Percentiles rank a stretch among this genome's conserved stretches.
Evolutionary conservation across 2,329 filamentous ascomycete genomes (phyloP).

Genomic region (Penicillium sp.): DNA sequence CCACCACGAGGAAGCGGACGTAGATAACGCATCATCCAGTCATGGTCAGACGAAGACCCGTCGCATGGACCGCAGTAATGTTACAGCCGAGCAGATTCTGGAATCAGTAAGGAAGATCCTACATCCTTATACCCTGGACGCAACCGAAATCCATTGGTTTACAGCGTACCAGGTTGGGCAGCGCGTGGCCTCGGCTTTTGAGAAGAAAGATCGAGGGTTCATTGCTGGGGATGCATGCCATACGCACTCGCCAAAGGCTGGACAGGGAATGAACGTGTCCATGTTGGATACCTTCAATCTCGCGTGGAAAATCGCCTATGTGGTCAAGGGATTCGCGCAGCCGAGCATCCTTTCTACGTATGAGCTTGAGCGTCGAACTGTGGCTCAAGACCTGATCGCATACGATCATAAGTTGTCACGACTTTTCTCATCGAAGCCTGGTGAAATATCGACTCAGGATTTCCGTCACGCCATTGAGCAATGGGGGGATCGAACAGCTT

Average conservation of each 20-base stretch:
- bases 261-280: slow-evolving; percentile 38
- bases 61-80: slow-evolving; percentile 32
- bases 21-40: too few relatives aligned
- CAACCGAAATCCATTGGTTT: slow-evolving; percentile 50
- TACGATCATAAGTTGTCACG: too few relatives aligned
- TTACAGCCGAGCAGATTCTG: slow-evolving; percentile 68
- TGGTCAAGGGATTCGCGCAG: slow-evolving; percentile 26
- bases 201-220: slow-evolving; percentile 46
- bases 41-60: slow-evolving; percentile 28
- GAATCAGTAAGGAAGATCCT: slow-evolving; percentile 47
- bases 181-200: slow-evolving; percentile 46
- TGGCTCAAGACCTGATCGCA: slow-evolving; percentile 35
- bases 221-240: slow-evolving; percentile 50
- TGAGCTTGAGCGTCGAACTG: slow-evolving; percentile 32
- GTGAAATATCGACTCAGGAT: too few relatives aligned
- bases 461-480: too few relatives aligned
- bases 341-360: slow-evolving; percentile 30
- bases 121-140: slow-evolving; percentile 46
- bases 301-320: slow-evolving; percentile 37
- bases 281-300: slow-evolving; percentile 40
- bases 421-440: too few relatives aligned
- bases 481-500: too few relatives aligned
- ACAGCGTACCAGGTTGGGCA: slow-evolving; percentile 53
- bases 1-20: too few relatives aligned
- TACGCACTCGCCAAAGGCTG: slow-evolving; percentile 34